phyloP scores from a whole-genome alignment of 31 red algal species.

The Pterothamnion heteromorphum region DNA sequence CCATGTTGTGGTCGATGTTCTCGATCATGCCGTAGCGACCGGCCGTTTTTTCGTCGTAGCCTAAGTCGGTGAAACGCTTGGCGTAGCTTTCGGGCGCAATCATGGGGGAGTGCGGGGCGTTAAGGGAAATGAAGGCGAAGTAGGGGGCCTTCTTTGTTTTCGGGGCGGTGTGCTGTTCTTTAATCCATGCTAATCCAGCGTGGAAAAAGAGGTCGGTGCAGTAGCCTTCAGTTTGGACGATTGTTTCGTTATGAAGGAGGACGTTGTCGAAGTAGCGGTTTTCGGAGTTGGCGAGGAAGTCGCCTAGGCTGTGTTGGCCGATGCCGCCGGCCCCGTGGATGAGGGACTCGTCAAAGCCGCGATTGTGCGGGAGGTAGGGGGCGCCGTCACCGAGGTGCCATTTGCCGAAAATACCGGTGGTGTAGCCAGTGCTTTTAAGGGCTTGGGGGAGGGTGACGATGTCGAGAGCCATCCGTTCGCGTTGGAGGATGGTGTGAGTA shows the following conservation, averaged over 20 bases:
- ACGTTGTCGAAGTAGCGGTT: background rate
- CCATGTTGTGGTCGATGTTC: slow-evolving; percentile 11
- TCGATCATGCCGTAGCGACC: background rate
- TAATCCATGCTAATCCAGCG: background rate
- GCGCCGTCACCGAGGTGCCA: slow-evolving; percentile 25
- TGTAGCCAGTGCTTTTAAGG: slow-evolving; percentile 13
- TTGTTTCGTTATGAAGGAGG: background rate
- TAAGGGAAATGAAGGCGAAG: background rate
- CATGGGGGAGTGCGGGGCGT: background rate
- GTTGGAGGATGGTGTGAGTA: background rate
- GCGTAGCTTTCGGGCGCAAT: background rate
- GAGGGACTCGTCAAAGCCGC: background rate
- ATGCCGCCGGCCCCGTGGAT: background rate
- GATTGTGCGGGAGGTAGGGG: background rate
- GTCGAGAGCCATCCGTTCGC: background rate
- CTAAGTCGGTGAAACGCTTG: background rate
- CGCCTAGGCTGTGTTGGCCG: background rate
- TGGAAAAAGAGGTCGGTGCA: slow-evolving; percentile 27
- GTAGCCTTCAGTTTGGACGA: background rate
- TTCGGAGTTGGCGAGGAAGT: background rate
- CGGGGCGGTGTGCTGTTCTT: too few relatives aligned
- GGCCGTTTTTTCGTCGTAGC: background rate
- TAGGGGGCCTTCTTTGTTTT: background rate
- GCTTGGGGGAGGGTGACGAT: background rate
- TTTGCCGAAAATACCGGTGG: slow-evolving; percentile 34